Evolutionary conservation across 257 asterid genomes (phyloP), one percentile per base, ranked within the genome.

Genomic region (Penstemon newberryi): DNA sequence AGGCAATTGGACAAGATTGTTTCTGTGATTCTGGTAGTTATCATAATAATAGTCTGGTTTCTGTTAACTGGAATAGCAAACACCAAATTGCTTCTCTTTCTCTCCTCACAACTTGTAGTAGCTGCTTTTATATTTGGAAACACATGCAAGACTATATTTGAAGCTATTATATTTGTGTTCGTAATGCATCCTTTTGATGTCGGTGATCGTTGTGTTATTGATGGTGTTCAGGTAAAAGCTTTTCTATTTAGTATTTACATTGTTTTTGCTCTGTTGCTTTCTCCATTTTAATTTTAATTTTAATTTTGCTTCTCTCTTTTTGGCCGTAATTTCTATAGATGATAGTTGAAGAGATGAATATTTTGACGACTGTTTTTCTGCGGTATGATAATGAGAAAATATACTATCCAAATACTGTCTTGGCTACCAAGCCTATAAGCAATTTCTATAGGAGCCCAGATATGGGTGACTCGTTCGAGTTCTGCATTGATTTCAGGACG

Each of bases 141-240:
- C 84, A 91, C 96, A 49, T 91, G 97, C 96, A 91, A 87, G 85
- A 86, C 89, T 45, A 74, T 88, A 59, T 90, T 90, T 66, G 97
- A 90, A 80, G 97, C 94, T 4, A 77, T 90, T 50, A 74, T 90
- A 58, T 88, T 88, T 64, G 97, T 90, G 4, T 90, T 86, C 54
- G 90, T 90, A 66, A 87, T 90, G 97, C 97, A 90, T 70, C 97
- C 97, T 55, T 90, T 82, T 74, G 97, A 90, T 75, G 97, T 91
- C 38, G 97, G 97, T 7, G 97, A 91, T 64, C 95, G 97, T 40
- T 86, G 95, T 42, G 89, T 88, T 51, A 56, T 88, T 62, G 95
- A 87, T 73, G 96, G 91, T 47, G 84, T 85, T 70, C 96, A 86
- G 94, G 97, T 90, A 80, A 79, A 15, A 15, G 18, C 18, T 15